Percentiles rank a stretch among this genome's conserved stretches.
phyloP scores from a whole-genome alignment of 139 green algal species.

The Volvox africanus region DNA sequence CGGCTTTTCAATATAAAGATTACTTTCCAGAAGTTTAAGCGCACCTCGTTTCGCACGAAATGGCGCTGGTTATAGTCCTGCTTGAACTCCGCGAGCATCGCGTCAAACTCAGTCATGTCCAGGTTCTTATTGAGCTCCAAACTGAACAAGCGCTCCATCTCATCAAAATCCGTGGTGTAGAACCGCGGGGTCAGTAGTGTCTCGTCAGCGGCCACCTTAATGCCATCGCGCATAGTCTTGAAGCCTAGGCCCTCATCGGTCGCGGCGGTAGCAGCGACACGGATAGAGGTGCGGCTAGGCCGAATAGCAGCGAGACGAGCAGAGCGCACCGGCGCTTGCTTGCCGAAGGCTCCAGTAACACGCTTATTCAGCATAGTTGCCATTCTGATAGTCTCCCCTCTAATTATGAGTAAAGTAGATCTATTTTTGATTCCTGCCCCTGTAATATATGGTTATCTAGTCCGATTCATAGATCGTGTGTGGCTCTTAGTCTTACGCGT shows the following conservation, averaged over 20 bases:
- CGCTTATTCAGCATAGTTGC: slow-evolving; percentile 42
- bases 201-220: slow-evolving; percentile 92
- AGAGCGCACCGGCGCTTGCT: slow-evolving; percentile 23
- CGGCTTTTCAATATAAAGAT: no score
- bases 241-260: slow-evolving; percentile 51
- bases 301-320: slow-evolving; percentile 5
- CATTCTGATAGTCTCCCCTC: not conserved
- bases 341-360: slow-evolving; percentile 22
- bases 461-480: no score
- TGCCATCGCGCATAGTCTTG: slow-evolving; percentile 77
- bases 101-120: slow-evolving; percentile 89
- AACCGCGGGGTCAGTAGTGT: slow-evolving; percentile 96
- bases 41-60: slow-evolving; percentile 95
- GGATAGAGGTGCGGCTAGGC: slow-evolving; percentile 10
- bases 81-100: slow-evolving; percentile 94
- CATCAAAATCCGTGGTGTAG: slow-evolving; percentile 93
- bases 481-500: no score
- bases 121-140: slow-evolving; percentile 96
- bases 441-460: no score
- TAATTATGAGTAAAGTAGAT: not conserved
- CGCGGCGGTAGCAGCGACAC: slow-evolving; percentile 43
- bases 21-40: not conserved
- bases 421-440: no score
- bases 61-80: slow-evolving; percentile 99
- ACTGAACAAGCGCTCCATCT: slow-evolving; percentile 98